Evolutionary conservation across 306 rosid species (phyloP).

Genomic region (Acacia acuminata): DNA sequence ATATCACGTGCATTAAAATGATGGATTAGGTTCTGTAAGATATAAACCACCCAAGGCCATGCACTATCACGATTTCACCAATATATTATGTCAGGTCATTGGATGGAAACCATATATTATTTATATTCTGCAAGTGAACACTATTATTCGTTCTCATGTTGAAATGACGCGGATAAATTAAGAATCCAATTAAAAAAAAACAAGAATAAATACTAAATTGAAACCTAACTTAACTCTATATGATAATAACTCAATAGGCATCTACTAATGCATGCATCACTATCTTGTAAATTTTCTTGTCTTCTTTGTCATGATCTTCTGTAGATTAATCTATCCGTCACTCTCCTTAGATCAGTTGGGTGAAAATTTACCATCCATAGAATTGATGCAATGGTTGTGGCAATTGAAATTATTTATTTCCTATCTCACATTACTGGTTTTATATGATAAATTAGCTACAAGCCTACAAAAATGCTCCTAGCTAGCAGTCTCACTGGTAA

Average conservation of each 20-base stretch:
- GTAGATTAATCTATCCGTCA: neutral
- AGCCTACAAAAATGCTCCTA: no score
- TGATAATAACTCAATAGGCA: neutral
- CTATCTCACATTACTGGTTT: neutral
- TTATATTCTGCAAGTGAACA: neutral
- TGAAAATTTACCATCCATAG: neutral
- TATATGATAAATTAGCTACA: neutral
- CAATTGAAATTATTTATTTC: no score
- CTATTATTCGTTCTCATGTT: neutral
- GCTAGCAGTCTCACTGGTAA: neutral
- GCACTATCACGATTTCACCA: neutral
- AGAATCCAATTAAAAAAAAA: neutral
- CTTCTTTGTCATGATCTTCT: neutral
- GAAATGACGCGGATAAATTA: neutral
- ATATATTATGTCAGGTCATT: neutral
- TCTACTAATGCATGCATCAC: neutral
- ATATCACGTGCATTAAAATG: neutral
- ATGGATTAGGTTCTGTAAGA: neutral
- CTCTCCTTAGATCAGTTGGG: neutral
- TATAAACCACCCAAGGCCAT: neutral
- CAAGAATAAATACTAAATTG: slow-evolving; percentile 5
- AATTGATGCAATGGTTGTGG: neutral
- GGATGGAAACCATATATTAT: neutral
- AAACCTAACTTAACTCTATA: neutral
- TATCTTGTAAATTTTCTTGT: neutral